These are phyloP conservation scores for Daedaleopsis nitida DNA, from an alignment of 768 basidiomycete species.

Conservation along the genomic window DNA sequence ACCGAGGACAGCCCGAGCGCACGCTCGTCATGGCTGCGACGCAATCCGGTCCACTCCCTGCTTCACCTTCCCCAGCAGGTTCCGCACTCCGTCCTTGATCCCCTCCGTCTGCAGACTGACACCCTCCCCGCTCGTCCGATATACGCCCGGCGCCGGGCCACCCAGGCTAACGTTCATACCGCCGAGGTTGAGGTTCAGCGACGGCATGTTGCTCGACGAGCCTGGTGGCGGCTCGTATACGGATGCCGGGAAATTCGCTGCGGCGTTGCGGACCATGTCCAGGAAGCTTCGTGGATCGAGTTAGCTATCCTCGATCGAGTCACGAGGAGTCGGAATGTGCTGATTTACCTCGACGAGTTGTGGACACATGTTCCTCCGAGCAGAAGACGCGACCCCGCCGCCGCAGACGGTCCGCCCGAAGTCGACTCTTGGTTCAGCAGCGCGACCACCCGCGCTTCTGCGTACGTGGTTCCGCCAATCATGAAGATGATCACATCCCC, in stretches of 20 bases:
- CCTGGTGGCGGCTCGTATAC: slow-evolving; percentile 80
- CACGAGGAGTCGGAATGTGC: slow-evolving; percentile 3
- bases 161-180: slow-evolving; percentile 93
- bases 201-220: slow-evolving; percentile 69
- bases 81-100: slow-evolving; percentile 85
- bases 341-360: slow-evolving; percentile 83
- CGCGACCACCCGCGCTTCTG: slow-evolving; percentile 85
- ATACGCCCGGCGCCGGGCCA: slow-evolving; percentile 83
- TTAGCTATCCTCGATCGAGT: slow-evolving; percentile 10
- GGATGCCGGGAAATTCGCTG: slow-evolving; percentile 57
- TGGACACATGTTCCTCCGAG: slow-evolving; percentile 95
- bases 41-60: slow-evolving; percentile 73
- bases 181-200: slow-evolving; percentile 89
- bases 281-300: slow-evolving; percentile 60
- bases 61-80: slow-evolving; percentile 85
- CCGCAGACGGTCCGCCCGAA: slow-evolving; percentile 42
- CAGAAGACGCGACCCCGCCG: slow-evolving; percentile 73
- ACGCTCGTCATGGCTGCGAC: slow-evolving; percentile 25
- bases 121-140: slow-evolving; percentile 75
- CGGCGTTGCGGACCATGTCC: slow-evolving; percentile 83
- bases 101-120: slow-evolving; percentile 80
- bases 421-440: slow-evolving; percentile 81
- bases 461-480: slow-evolving; percentile 95
- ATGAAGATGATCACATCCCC: slow-evolving; percentile 95
- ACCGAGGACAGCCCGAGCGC: slow-evolving; percentile 14